phyloP scores from a whole-genome alignment of 2,329 filamentous ascomycete species.

The Pyrenophora seminiperda region DNA sequence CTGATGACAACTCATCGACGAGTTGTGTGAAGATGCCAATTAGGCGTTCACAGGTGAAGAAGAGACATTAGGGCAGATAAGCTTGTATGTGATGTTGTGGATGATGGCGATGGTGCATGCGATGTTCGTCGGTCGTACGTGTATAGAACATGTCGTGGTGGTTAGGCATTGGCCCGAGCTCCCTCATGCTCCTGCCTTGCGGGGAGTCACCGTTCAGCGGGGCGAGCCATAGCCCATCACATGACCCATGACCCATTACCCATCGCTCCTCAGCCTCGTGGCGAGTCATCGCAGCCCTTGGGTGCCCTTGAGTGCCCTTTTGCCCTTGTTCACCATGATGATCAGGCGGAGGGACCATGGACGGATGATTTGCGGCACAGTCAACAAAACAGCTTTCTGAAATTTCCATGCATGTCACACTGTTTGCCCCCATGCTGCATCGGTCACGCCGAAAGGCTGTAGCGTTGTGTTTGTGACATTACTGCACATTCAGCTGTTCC shows the following conservation, averaged over 20 bases:
- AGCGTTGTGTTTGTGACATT: too few relatives aligned
- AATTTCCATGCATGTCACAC: too few relatives aligned
- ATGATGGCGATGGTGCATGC: constrained; percentile 3
- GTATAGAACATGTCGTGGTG: constrained; percentile 11
- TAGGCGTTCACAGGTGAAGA: constrained; percentile 26
- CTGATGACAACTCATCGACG: constrained; percentile 25
- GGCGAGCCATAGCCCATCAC: constrained; percentile 6
- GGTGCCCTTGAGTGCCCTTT: constrained; percentile 15
- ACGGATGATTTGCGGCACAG: too few relatives aligned
- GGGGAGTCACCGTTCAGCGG: constrained; percentile 14
- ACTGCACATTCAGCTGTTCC: too few relatives aligned
- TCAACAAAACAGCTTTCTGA: too few relatives aligned
- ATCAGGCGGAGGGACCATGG: not conserved
- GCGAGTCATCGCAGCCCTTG: not conserved
- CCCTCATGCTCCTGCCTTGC: constrained; percentile 8
- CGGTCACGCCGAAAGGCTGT: too few relatives aligned
- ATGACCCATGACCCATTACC: too few relatives aligned
- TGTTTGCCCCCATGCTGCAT: too few relatives aligned
- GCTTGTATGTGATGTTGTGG: not conserved
- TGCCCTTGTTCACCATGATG: constrained; percentile 5
- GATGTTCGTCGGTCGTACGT: constrained; percentile 5
- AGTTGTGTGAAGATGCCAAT: constrained; percentile 31
- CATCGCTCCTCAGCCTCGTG: constrained; percentile 2
- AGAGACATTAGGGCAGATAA: constrained; percentile 18
- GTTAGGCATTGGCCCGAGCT: constrained; percentile 18